A percentile compares a stretch with the other conserved stretches of the same genome.
Evolutionary conservation across 768 basidiomycete genomes (phyloP).

Genomic region (Pleurotus pulmonarius): DNA sequence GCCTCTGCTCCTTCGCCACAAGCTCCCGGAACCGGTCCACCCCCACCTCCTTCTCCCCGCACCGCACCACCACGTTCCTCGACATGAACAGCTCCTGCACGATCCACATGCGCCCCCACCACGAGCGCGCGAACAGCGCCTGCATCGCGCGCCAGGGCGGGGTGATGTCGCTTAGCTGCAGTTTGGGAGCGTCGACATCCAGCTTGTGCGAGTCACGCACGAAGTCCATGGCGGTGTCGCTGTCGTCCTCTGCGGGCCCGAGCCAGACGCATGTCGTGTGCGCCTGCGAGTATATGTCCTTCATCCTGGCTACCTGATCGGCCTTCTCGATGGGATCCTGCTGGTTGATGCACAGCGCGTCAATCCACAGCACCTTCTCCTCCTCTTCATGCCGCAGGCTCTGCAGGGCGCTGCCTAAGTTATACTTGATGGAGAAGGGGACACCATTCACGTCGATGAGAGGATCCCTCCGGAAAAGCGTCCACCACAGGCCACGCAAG

Average conservation of each 20-base stretch:
- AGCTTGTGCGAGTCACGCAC: not conserved
- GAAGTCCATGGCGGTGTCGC: not conserved
- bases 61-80: not conserved
- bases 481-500: not conserved
- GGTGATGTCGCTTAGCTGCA: not conserved
- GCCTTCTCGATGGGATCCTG: not conserved
- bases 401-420: not conserved
- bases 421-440: not conserved
- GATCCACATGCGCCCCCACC: slow-evolving; percentile 3
- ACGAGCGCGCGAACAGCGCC: slow-evolving; percentile 1
- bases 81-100: slow-evolving; percentile 3
- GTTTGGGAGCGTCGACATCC: not conserved
- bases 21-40: not conserved
- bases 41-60: not conserved
- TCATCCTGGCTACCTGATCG: not conserved
- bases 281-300: slow-evolving; percentile 2
- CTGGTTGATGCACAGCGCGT: slow-evolving; percentile 2
- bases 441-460: not conserved
- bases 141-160: not conserved
- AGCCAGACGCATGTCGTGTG: not conserved
- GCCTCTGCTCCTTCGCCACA: not conserved
- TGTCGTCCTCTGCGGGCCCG: not conserved
- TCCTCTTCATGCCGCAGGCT: not conserved
- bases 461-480: not conserved
- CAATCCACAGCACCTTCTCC: not conserved